phyloP scores from a whole-genome alignment of 768 basidiomycete species.

The Tephrocybe sp. region DNA sequence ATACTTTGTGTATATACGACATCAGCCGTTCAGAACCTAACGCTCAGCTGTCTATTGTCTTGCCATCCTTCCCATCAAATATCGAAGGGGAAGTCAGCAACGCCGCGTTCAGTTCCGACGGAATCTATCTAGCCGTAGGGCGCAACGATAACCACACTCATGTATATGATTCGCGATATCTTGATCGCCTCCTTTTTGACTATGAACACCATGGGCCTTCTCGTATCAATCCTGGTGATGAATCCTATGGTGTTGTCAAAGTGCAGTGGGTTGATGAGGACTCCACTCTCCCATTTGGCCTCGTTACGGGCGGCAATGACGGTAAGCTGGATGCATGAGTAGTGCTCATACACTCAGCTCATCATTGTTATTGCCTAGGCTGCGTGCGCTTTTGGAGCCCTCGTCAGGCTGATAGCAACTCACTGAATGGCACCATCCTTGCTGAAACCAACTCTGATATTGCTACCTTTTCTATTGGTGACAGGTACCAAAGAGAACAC shows the following conservation, averaged over 20 bases:
- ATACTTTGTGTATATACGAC: conserved; percentile 54
- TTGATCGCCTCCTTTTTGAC: conserved; percentile 44
- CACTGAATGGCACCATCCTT: conserved; percentile 46
- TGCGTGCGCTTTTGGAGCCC: conserved; percentile 73
- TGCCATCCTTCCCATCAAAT: conserved; percentile 34
- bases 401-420: conserved; percentile 33
- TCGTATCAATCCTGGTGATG: conserved; percentile 28
- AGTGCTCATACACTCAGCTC: background rate
- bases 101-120: conserved; percentile 59
- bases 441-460: conserved; percentile 59
- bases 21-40: conserved; percentile 31
- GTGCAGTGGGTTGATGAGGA: conserved; percentile 52
- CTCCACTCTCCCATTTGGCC: conserved; percentile 35
- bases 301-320: conserved; percentile 65
- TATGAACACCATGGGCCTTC: conserved; percentile 44
- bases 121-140: conserved; percentile 57
- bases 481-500: conserved; percentile 49
- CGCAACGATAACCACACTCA: conserved; percentile 59
- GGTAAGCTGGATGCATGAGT: conserved; percentile 38
- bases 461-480: conserved; percentile 58
- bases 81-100: conserved; percentile 46
- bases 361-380: conserved; percentile 38
- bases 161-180: conserved; percentile 62
- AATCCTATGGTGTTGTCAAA: conserved; percentile 50
- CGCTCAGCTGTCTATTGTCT: conserved; percentile 27